Evolutionary conservation across 1,284 basidiomycete species (phyloP), one percentile per base, ranked within the genome.

Genomic region (Ceratobasidium sp.): DNA sequence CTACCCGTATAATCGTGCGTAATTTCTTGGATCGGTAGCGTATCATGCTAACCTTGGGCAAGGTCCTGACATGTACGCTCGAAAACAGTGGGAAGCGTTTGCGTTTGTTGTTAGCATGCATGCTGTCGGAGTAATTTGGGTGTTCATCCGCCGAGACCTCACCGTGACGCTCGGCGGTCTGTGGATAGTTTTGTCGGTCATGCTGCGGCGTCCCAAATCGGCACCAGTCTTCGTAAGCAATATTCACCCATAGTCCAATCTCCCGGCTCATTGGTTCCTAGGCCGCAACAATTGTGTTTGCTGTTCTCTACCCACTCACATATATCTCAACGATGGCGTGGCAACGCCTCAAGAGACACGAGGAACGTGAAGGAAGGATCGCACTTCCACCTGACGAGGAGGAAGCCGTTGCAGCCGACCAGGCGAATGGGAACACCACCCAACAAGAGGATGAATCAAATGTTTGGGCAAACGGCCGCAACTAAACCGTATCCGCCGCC

Each of bases 351-450:
- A 79, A 69, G 74, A 77, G 35, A 23, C 65, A 68, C 52, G 41
- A 59, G 57, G 74, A 77, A 27, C 35, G 55, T 10, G 73, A 79
- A 75, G 79, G 79, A 44, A 64, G 62, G 6, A 80, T 80, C 67
- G 80, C 77, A 3, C 79, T 80, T 38, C 80, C 80, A 18, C 77
- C 77, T 10, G 79, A 80, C n/a, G 80, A 80, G n/a, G 73, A 75
- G n/a, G 69, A 71, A 50, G 54, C 57, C 16, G 54, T 60, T 60
- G 50, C 50, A 8, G 66, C 30, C 7, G 46, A 66, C 23, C 60
- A 52, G 27, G 52, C 48, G 12, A 66, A 75, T 55, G 48, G 46
- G 16, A 23, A 41, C 12, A n/a, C 62, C 12, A n/a, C 62, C 10
- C 33, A 50, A 18, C 48, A 55, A 20, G 60, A 57, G 27, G 48